These are phyloP conservation scores for Exophiala spinifera DNA, from an alignment of 2,329 filamentous ascomycete genomes.

Conservation along the genomic window DNA sequence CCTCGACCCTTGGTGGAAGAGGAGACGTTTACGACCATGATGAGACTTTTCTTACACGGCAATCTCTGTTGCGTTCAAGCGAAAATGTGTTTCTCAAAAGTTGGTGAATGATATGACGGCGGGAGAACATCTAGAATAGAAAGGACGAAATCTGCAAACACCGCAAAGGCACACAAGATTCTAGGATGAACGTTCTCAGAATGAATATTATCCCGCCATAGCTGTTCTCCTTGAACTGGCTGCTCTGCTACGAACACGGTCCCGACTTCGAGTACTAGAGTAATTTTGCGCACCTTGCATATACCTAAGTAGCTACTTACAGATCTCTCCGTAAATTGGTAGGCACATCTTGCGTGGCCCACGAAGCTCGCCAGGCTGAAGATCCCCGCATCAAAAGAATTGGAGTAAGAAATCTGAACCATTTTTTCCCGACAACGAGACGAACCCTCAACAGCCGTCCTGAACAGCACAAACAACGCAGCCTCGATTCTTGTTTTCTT, in stretches of 20 bases:
- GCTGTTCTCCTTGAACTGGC: background rate
- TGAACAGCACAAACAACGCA: no score
- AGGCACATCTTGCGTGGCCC: no score
- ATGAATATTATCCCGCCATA: background rate
- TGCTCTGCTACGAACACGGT: no score
- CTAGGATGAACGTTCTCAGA: slow-evolving; percentile 16
- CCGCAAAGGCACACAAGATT: slow-evolving; percentile 1
- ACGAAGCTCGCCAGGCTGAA: background rate
- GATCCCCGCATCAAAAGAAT: no score
- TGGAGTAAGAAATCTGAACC: no score
- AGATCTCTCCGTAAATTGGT: no score
- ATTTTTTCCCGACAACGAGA: background rate
- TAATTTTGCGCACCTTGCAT: no score
- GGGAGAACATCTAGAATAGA: slow-evolving; percentile 19
- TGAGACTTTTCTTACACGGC: background rate
- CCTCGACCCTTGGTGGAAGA: no score
- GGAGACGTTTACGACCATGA: background rate
- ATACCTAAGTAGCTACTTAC: no score
- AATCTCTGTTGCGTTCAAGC: slow-evolving; percentile 14
- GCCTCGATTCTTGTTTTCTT: no score
- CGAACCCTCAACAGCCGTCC: no score
- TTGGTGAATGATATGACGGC: slow-evolving; percentile 11
- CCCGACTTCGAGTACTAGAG: no score
- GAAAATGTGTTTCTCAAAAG: slow-evolving; percentile 10
- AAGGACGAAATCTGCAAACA: background rate